Conservation (phyloP, 495 filamentous ascomycete genomes). For the Talaromyces adpressus region DNA sequence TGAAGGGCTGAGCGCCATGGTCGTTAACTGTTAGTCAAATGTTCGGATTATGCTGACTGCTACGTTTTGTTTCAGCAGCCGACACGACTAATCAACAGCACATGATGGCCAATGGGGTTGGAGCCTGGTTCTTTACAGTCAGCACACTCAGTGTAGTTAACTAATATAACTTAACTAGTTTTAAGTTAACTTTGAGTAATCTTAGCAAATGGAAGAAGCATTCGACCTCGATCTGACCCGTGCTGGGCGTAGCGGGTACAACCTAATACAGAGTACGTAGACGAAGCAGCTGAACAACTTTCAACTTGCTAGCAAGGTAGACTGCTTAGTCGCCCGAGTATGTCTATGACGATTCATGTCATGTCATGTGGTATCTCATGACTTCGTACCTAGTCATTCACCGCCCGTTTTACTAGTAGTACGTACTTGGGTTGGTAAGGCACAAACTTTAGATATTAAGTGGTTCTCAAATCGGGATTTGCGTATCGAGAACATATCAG, state of each 20-base stretch:
- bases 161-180: too few species aligned
- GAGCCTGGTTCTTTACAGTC: too few species aligned
- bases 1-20: background rate
- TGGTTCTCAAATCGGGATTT: background rate
- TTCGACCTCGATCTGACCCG: too few species aligned
- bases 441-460: background rate
- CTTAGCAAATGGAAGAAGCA: background rate
- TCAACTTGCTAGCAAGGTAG: background rate
- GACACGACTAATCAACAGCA: background rate
- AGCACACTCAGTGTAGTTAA: too few species aligned
- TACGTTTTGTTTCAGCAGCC: background rate
- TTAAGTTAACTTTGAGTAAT: background rate
- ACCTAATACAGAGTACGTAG: background rate
- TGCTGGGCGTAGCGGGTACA: background rate
- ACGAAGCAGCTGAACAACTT: too few species aligned
- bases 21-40: background rate
- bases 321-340: too few species aligned
- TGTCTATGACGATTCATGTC: background rate
- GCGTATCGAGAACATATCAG: background rate
- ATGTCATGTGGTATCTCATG: background rate
- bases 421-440: background rate
- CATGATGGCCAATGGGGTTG: background rate
- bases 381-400: background rate
- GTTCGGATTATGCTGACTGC: background rate
- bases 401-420: background rate